phyloP scores from a whole-genome alignment of 2,329 filamentous ascomycete species.

The Chalara sp. region DNA sequence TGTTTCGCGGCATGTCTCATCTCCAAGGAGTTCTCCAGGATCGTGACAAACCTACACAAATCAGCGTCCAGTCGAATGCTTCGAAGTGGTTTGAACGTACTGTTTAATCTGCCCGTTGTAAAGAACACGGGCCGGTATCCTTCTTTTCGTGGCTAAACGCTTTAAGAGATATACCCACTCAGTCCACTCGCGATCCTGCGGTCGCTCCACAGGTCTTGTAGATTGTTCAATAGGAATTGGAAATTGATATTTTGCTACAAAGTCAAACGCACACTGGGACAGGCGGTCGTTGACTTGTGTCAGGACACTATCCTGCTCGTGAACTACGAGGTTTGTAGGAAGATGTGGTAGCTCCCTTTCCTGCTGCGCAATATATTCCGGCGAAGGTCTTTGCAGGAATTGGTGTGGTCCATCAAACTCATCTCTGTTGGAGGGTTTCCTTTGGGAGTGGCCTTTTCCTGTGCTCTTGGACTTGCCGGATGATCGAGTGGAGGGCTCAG shows the following conservation, averaged over 20 bases:
- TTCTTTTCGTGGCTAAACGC: conserved; percentile 75
- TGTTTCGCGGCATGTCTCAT: conserved; percentile 83
- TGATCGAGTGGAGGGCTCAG: conserved; percentile 42
- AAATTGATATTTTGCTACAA: conserved; percentile 86
- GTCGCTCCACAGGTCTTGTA: conserved; percentile 68
- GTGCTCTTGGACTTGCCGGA: conserved; percentile 39
- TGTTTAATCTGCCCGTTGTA: conserved; percentile 91
- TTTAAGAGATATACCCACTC: conserved; percentile 89
- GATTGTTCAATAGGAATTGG: conserved; percentile 74
- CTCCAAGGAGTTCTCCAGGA: conserved; percentile 81
- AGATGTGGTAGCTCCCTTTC: conserved; percentile 76
- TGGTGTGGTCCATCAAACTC: conserved; percentile 87
- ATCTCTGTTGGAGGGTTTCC: conserved; percentile 73
- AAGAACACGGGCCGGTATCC: conserved; percentile 75
- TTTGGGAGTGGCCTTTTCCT: conserved; percentile 39
- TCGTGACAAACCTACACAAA: conserved; percentile 60
- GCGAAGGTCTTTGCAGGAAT: conserved; percentile 65
- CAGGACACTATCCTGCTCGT: conserved; percentile 79
- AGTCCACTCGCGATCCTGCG: conserved; percentile 79
- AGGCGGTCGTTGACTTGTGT: conserved; percentile 77
- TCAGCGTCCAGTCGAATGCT: background rate
- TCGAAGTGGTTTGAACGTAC: conserved; percentile 7
- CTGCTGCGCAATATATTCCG: conserved; percentile 66
- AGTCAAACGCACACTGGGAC: conserved; percentile 82
- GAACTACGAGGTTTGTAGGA: conserved; percentile 73